These are phyloP conservation scores for Aureoboletus auriporus DNA, from an alignment of 768 basidiomycete species.

Conservation along the genomic window DNA sequence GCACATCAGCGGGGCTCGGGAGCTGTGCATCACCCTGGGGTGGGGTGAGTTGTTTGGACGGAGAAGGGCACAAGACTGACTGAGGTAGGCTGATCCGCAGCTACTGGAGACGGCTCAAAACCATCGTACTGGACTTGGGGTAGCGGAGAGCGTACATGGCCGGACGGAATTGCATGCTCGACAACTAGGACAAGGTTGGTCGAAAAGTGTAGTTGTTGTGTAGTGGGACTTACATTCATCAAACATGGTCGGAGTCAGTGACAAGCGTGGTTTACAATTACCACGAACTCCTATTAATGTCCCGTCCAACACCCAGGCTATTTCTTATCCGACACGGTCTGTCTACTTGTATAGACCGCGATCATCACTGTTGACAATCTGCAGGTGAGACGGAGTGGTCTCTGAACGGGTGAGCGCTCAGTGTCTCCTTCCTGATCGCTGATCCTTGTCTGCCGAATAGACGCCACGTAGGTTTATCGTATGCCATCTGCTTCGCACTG, in stretches of 20 bases:
- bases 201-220: neutral
- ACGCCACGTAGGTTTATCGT: slow-evolving; percentile 49
- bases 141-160: slow-evolving; percentile 35
- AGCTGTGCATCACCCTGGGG: slow-evolving; percentile 29
- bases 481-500: neutral
- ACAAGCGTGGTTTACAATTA: neutral
- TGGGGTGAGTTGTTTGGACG: slow-evolving; percentile 7
- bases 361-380: slow-evolving; percentile 1
- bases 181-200: slow-evolving; percentile 55
- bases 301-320: slow-evolving; percentile 64
- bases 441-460: slow-evolving; percentile 30
- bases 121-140: slow-evolving; percentile 80
- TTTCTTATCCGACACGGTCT: slow-evolving; percentile 79
- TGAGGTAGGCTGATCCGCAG: slow-evolving; percentile 34
- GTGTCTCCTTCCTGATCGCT: neutral
- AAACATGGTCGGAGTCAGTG: slow-evolving; percentile 44
- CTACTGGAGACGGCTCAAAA: slow-evolving; percentile 71
- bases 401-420: slow-evolving; percentile 59
- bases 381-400: slow-evolving; percentile 95
- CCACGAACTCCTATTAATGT: slow-evolving; percentile 12
- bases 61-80: slow-evolving; percentile 3
- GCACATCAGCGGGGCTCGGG: slow-evolving; percentile 35
- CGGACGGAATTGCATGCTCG: slow-evolving; percentile 67
- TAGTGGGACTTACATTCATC: slow-evolving; percentile 53
- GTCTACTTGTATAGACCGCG: neutral